phyloP scores from a whole-genome alignment of 805 yeast genomes.

The Teunomyces funiuensis region DNA sequence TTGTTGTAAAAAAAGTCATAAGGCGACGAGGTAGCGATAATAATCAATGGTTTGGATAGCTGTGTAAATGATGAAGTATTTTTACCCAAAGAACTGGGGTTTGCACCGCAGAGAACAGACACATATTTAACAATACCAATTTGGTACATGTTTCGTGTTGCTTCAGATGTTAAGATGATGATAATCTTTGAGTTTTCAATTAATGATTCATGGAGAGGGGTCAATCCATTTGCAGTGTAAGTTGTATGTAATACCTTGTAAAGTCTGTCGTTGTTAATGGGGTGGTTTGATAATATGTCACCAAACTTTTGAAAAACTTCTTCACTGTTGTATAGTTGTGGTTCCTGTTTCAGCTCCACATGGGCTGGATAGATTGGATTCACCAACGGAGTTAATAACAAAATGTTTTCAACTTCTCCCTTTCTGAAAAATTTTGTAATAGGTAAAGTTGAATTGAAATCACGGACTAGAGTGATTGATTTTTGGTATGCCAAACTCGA shows the following conservation, averaged over 20 bases:
- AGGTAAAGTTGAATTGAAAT: conserved; percentile 51
- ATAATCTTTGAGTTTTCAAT: conserved; percentile 53
- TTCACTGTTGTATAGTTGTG: conserved; percentile 42
- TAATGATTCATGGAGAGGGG: conserved; percentile 53
- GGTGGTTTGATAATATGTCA: conserved; percentile 39
- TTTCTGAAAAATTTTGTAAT: conserved; percentile 39
- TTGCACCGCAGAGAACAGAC: conserved; percentile 52
- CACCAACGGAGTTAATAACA: conserved; percentile 38
- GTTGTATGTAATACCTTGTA: conserved; percentile 57
- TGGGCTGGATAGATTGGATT: conserved; percentile 32
- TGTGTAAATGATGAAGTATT: conserved; percentile 23
- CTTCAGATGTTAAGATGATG: conserved; percentile 57
- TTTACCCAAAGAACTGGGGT: conserved; percentile 27
- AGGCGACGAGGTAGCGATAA: conserved; percentile 63
- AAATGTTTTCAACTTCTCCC: conserved; percentile 22
- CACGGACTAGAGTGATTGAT: conserved; percentile 55
- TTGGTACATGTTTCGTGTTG: conserved; percentile 59
- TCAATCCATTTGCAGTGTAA: conserved; percentile 56
- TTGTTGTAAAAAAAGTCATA: conserved; percentile 59
- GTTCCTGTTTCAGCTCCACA: conserved; percentile 3
- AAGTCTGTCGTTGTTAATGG: conserved; percentile 21
- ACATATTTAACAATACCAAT: conserved; percentile 60
- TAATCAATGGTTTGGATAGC: conserved; percentile 50
- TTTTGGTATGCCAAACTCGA: conserved; percentile 48
- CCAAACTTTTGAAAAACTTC: conserved; percentile 57